These are phyloP conservation scores for Myrmaecium sp. DNA, from an alignment of 2,329 filamentous ascomycete species.

Conservation along the genomic window DNA sequence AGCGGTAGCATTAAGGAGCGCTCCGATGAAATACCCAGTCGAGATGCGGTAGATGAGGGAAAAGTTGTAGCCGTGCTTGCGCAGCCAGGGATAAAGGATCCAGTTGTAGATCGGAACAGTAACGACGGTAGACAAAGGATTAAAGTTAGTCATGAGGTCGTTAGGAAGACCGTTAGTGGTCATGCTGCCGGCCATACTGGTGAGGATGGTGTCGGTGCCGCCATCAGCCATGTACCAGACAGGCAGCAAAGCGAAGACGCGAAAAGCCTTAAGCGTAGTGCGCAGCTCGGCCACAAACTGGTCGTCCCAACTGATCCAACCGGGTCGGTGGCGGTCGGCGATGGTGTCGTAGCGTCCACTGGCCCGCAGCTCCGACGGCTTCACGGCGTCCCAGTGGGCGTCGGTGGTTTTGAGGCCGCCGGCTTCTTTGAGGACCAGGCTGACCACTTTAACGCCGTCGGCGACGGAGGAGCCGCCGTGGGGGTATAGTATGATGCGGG, in stretches of 20 bases:
- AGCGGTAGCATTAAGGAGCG: slow-evolving; percentile 23
- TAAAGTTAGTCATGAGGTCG: slow-evolving; percentile 34
- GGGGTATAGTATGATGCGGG: slow-evolving; percentile 14
- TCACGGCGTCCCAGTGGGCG: slow-evolving; percentile 17
- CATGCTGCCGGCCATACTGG: slow-evolving; percentile 12
- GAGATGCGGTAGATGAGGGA: slow-evolving; percentile 34
- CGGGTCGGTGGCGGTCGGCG: slow-evolving; percentile 4
- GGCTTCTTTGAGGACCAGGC: slow-evolving; percentile 15
- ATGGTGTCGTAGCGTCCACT: slow-evolving; percentile 10
- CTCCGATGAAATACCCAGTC: slow-evolving; percentile 34
- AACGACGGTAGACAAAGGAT: slow-evolving; percentile 32
- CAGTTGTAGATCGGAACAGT: slow-evolving; percentile 31
- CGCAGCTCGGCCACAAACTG: slow-evolving; percentile 20
- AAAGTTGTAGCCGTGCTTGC: slow-evolving; percentile 25
- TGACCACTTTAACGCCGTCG: slow-evolving; percentile 17
- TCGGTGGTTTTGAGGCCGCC: slow-evolving; percentile 18
- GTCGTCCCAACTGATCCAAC: slow-evolving; percentile 16
- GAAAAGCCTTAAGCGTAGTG: slow-evolving; percentile 16
- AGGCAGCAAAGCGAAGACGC: slow-evolving; percentile 22
- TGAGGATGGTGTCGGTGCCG: slow-evolving; percentile 32
- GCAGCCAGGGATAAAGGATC: slow-evolving; percentile 29
- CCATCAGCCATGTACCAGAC: slow-evolving; percentile 23
- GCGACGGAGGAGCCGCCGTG: slow-evolving; percentile 18
- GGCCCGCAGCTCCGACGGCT: slow-evolving; percentile 14
- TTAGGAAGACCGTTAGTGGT: slow-evolving; percentile 34